phyloP scores from a whole-genome alignment of 1,284 basidiomycete genomes.

The Marasmius fiardii region DNA sequence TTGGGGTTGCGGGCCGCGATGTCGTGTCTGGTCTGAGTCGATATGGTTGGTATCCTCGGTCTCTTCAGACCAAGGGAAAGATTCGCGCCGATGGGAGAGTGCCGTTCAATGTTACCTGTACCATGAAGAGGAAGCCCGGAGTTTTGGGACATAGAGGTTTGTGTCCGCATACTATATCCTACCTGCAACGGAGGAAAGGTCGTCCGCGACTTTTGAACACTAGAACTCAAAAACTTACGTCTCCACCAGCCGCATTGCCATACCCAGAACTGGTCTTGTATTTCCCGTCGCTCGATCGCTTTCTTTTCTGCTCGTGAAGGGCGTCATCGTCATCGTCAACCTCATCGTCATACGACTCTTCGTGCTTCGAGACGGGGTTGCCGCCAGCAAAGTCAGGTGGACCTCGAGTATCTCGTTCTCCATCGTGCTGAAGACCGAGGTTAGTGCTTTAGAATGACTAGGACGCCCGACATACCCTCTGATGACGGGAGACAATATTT shows the following conservation, averaged over 20 bases:
- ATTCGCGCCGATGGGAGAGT: not conserved
- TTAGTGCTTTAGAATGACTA: not conserved
- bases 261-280: constrained; percentile 3
- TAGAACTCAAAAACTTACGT: not conserved
- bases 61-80: not conserved
- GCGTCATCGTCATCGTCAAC: constrained; percentile 37
- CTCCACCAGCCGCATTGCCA: constrained; percentile 1
- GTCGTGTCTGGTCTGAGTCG: not conserved
- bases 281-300: constrained; percentile 8
- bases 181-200: not conserved
- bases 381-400: constrained; percentile 43
- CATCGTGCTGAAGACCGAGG: constrained; percentile 38
- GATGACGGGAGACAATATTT: constrained; percentile 46
- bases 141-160: not conserved
- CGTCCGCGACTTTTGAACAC: not conserved
- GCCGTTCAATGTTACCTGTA: not conserved
- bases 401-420: constrained; percentile 48
- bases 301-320: constrained; percentile 6
- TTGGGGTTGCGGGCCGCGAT: not conserved
- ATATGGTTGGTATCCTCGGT: not conserved
- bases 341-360: constrained; percentile 36
- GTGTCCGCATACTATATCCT: not conserved
- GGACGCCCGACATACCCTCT: constrained; percentile 30
- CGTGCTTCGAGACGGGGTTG: constrained; percentile 28
- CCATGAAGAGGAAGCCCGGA: not conserved